Evolutionary conservation across 805 yeast genomes (phyloP).

Genomic region (Monosporozyma solicola): DNA sequence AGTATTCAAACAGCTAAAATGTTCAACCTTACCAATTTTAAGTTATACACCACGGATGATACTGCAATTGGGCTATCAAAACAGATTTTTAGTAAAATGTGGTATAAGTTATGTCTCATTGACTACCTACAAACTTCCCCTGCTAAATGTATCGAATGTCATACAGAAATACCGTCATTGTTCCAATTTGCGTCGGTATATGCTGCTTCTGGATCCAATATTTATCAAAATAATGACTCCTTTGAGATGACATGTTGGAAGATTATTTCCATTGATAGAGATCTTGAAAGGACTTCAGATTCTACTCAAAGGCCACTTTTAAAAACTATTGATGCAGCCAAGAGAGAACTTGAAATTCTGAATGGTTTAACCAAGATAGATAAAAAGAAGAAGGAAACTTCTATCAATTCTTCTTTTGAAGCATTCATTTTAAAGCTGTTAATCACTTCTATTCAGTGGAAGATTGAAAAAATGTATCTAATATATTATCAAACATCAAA

Average conservation of each 20-base stretch:
- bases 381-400: conserved; percentile 4
- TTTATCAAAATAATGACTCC: conserved; percentile 21
- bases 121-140: conserved; percentile 25
- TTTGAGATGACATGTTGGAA: conserved; percentile 27
- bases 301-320: conserved; percentile 20
- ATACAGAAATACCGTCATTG: conserved; percentile 21
- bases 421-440: conserved; percentile 16
- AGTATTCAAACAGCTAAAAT: conserved; percentile 20
- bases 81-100: conserved; percentile 19
- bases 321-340: conserved; percentile 24
- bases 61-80: conserved; percentile 16
- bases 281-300: conserved; percentile 17
- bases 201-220: conserved; percentile 18
- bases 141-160: conserved; percentile 13
- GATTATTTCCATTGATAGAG: conserved; percentile 26
- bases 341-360: conserved; percentile 15
- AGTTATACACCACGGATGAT: conserved; percentile 17
- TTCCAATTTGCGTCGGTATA: conserved; percentile 23
- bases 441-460: conserved; percentile 21
- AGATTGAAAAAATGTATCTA: conserved; percentile 17
- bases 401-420: conserved; percentile 17
- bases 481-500: conserved; percentile 16
- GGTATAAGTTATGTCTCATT: conserved; percentile 21
- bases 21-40: conserved; percentile 17
- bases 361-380: neutral